A percentile compares a stretch with the other conserved stretches of the same genome.
These are phyloP conservation scores for Capillidium rhysosporum DNA, from an alignment of 371 early-diverging fungal genomes.

Conservation along the genomic window DNA sequence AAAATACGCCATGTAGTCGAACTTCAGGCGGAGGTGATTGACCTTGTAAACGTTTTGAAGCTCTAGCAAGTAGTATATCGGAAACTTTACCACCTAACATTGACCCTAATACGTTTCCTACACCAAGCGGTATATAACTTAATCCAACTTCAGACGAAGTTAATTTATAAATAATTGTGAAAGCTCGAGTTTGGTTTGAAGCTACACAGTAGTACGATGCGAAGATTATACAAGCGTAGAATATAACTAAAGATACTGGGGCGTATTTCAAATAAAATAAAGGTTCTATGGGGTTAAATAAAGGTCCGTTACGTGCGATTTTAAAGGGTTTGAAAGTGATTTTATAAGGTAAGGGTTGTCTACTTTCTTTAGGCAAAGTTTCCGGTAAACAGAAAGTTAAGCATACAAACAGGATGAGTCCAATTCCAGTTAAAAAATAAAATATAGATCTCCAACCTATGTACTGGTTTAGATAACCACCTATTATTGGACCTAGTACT, in stretches of 20 bases:
- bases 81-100: constrained; percentile 18
- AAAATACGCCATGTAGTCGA: constrained; percentile 18
- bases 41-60: neutral
- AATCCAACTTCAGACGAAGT: constrained; percentile 22
- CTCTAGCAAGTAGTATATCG: constrained; percentile 8
- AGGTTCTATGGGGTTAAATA: constrained; percentile 13
- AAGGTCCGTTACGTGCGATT: neutral
- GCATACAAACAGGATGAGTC: constrained; percentile 12
- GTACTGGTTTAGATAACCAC: constrained; percentile 22
- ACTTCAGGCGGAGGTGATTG: constrained; percentile 11
- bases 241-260: constrained; percentile 20
- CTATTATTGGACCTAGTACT: constrained; percentile 21
- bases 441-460: constrained; percentile 43
- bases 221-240: constrained; percentile 27
- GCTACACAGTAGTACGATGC: constrained; percentile 27
- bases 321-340: neutral
- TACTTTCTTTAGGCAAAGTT: constrained; percentile 21
- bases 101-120: constrained; percentile 23
- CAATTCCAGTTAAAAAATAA: constrained; percentile 29
- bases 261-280: constrained; percentile 20
- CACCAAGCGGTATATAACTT: constrained; percentile 20
- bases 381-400: constrained; percentile 39
- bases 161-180: constrained; percentile 14
- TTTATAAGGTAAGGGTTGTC: neutral
- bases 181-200: constrained; percentile 15